Conservation (phyloP, 1,284 basidiomycete species). For the Cryptococcus sp. region DNA sequence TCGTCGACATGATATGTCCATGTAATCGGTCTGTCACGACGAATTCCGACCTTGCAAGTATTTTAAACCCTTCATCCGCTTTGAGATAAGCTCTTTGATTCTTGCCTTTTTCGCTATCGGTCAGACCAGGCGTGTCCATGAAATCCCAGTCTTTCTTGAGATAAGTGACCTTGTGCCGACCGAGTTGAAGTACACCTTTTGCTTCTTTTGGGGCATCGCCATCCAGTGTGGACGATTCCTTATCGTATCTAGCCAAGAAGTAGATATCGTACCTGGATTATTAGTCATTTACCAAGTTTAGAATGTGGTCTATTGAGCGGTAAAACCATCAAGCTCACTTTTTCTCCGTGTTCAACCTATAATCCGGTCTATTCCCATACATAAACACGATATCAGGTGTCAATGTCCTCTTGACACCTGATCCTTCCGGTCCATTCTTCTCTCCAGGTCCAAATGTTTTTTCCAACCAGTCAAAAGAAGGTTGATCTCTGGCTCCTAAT, state of each 20-base stretch:
- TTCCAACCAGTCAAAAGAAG: slow-evolving; percentile 1
- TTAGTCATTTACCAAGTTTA: too few species aligned
- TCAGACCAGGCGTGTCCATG: background rate
- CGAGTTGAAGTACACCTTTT: background rate
- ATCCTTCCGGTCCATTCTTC: background rate
- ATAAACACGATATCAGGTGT: background rate
- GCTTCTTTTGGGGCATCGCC: background rate
- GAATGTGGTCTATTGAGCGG: too few species aligned
- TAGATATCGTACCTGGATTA: background rate
- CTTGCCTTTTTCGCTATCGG: background rate
- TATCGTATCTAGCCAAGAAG: background rate
- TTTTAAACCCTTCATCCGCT: background rate
- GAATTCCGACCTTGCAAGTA: background rate
- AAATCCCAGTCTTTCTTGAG: background rate
- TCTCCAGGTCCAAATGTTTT: slow-evolving; percentile 1
- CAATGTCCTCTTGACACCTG: background rate
- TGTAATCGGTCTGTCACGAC: background rate
- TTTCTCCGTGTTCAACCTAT: background rate
- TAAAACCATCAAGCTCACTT: background rate
- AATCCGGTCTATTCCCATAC: background rate
- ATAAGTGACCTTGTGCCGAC: background rate
- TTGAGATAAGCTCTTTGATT: background rate
- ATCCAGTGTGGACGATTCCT: background rate
- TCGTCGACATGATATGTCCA: background rate
- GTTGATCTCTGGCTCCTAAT: background rate